Evolutionary conservation across 495 filamentous ascomycete genomes (phyloP).

Genomic region (Talaromyces adpressus): DNA sequence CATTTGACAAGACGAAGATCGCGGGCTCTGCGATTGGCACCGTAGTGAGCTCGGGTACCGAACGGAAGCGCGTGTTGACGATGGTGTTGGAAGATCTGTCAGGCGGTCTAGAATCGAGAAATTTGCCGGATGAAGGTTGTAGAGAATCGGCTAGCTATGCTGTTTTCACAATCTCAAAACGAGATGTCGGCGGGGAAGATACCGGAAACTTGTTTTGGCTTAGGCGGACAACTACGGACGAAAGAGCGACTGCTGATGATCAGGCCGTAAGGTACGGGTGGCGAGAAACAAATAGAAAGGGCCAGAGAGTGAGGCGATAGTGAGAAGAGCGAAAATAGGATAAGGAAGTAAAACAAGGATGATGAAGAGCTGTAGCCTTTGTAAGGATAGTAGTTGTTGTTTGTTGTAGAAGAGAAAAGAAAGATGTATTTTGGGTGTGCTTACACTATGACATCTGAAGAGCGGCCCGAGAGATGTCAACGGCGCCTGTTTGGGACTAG

Average conservation of each 20-base stretch:
- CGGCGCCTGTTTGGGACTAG: conserved; percentile 21
- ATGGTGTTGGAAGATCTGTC: background rate
- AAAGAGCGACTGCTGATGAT: background rate
- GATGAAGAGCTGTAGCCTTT: background rate
- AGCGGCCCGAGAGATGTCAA: conserved; percentile 20
- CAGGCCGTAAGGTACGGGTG: background rate
- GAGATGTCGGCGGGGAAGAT: conserved; percentile 6
- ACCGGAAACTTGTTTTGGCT: conserved; percentile 4
- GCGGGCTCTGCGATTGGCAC: conserved; percentile 1
- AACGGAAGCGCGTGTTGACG: background rate
- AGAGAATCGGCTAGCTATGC: background rate
- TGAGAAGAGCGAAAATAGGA: background rate
- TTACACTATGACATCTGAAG: conserved; percentile 20
- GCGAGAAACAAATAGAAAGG: background rate
- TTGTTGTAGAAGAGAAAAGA: conserved; percentile 1
- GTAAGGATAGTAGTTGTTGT: background rate
- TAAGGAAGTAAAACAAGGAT: background rate
- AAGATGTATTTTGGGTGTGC: too few relatives aligned
- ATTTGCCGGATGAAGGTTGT: background rate
- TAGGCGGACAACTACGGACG: conserved; percentile 1
- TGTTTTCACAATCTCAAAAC: background rate
- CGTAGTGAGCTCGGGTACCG: conserved; percentile 5
- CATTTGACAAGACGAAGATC: conserved; percentile 32
- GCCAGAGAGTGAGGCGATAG: background rate
- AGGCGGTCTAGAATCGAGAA: background rate